Evolutionary conservation across 2,329 filamentous ascomycete genomes (phyloP).

Genomic region (Pseudonectria buxi): DNA sequence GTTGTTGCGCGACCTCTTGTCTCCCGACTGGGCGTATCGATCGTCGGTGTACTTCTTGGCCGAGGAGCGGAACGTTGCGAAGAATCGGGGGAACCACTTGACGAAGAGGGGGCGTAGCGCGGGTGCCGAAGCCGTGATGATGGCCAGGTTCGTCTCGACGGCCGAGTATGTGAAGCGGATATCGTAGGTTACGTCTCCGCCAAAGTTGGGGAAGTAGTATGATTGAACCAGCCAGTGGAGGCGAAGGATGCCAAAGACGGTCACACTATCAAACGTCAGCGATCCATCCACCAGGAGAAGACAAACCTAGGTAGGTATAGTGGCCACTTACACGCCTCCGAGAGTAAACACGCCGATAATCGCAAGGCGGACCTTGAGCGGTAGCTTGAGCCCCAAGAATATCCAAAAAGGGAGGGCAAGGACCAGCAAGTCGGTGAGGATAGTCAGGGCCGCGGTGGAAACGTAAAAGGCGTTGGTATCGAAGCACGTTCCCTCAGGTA

Average conservation of each 20-base stretch:
- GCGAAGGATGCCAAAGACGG: slow-evolving; percentile 26
- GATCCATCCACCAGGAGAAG: background rate
- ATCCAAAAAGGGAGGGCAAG: slow-evolving; percentile 34
- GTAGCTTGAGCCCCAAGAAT: slow-evolving; percentile 33
- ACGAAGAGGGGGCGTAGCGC: slow-evolving; percentile 29
- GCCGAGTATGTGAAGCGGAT: slow-evolving; percentile 28
- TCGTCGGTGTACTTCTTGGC: slow-evolving; percentile 1
- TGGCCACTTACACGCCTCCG: slow-evolving; percentile 28
- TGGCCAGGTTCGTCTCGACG: slow-evolving; percentile 31
- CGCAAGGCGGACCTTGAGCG: slow-evolving; percentile 28
- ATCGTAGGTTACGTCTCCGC: slow-evolving; percentile 20
- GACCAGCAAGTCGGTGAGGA: slow-evolving; percentile 35
- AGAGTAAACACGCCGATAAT: slow-evolving; percentile 34
- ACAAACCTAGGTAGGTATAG: background rate
- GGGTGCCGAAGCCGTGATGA: slow-evolving; percentile 30
- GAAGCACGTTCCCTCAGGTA: slow-evolving; percentile 25
- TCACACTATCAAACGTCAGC: slow-evolving; percentile 19
- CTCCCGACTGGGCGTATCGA: slow-evolving; percentile 6
- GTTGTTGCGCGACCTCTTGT: slow-evolving; percentile 8
- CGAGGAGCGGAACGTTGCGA: slow-evolving; percentile 4
- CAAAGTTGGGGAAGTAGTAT: slow-evolving; percentile 8
- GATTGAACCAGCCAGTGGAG: slow-evolving; percentile 20
- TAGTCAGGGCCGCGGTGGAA: slow-evolving; percentile 28
- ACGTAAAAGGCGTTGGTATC: slow-evolving; percentile 18
- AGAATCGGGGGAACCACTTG: slow-evolving; percentile 28